A percentile compares a stretch with the other conserved stretches of the same genome.
These are phyloP conservation scores for Phoma sp. DNA, from an alignment of 2,329 filamentous ascomycete genomes.

Conservation along the genomic window DNA sequence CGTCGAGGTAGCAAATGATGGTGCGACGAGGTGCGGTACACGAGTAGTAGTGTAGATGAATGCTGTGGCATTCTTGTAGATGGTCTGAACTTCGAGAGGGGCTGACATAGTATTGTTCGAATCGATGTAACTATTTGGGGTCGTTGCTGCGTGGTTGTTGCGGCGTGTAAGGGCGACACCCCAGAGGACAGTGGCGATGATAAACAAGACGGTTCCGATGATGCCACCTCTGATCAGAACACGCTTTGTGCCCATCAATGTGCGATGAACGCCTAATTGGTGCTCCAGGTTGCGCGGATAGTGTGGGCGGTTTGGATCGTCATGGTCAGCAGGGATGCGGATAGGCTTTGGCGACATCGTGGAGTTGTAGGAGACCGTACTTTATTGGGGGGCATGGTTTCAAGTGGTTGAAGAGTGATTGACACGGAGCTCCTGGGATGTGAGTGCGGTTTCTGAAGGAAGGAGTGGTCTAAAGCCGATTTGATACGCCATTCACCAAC, in stretches of 20 bases:
- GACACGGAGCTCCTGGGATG: no score
- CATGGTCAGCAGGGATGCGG: not conserved
- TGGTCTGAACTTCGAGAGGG: not conserved
- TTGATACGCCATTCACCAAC: not conserved
- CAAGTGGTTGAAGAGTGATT: not conserved
- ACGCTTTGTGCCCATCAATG: not conserved
- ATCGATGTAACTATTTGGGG: no score
- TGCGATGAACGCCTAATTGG: not conserved
- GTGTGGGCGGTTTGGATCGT: conserved; percentile 1
- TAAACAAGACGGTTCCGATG: not conserved
- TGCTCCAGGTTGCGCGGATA: not conserved
- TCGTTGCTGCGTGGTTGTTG: not conserved
- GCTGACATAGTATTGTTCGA: no score
- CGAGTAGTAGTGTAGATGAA: not conserved
- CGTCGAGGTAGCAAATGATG: not conserved
- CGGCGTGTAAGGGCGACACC: not conserved
- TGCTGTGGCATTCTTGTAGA: not conserved
- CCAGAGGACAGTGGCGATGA: not conserved
- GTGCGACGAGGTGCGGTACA: not conserved
- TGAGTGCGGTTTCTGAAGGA: no score
- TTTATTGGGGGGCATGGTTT: not conserved
- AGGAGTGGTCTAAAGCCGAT: no score
- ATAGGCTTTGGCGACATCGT: not conserved
- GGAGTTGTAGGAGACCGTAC: not conserved
- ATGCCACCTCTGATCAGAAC: not conserved